These are phyloP conservation scores for Blepharisma stoltei DNA, from an alignment of 73 alveolate genomes.

Conservation along the genomic window DNA sequence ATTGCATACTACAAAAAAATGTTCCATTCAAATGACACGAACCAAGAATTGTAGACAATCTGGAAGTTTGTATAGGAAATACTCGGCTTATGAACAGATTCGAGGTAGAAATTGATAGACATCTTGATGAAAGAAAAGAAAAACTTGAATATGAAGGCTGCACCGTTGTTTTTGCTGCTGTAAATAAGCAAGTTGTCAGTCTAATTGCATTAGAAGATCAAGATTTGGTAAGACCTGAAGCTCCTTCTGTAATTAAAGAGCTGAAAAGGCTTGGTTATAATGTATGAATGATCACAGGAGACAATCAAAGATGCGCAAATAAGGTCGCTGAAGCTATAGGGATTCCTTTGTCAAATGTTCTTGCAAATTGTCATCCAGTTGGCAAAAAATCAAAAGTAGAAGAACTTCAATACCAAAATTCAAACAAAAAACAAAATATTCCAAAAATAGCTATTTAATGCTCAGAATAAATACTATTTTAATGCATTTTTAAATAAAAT, in stretches of 20 bases:
- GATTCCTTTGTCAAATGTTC: slow-evolving; percentile 49
- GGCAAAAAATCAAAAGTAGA: slow-evolving; percentile 50
- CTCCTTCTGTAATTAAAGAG: slow-evolving; percentile 39
- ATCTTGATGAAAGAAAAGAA: slow-evolving; percentile 29
- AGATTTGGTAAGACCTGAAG: slow-evolving; percentile 51
- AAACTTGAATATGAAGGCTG: slow-evolving; percentile 60
- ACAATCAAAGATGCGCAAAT: slow-evolving; percentile 63
- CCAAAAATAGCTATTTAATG: no score
- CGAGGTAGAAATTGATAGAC: slow-evolving; percentile 18
- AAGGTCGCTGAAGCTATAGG: slow-evolving; percentile 64
- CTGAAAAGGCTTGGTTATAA: slow-evolving; percentile 48
- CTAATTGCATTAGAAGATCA: slow-evolving; percentile 58
- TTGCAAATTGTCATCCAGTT: slow-evolving; percentile 67
- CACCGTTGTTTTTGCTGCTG: slow-evolving; percentile 51
- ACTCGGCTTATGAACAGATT: slow-evolving; percentile 34
- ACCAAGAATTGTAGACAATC: background rate
- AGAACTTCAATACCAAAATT: background rate
- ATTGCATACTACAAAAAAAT: no score
- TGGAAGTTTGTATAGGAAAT: slow-evolving; percentile 42
- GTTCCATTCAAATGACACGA: no score
- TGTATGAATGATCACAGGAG: slow-evolving; percentile 83
- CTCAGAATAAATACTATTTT: no score
- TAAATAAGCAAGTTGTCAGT: slow-evolving; percentile 42
- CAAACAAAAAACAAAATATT: no score
- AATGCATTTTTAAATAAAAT: no score